phyloP scores from a whole-genome alignment of 768 basidiomycete species.

The Tulasnella sp. region DNA sequence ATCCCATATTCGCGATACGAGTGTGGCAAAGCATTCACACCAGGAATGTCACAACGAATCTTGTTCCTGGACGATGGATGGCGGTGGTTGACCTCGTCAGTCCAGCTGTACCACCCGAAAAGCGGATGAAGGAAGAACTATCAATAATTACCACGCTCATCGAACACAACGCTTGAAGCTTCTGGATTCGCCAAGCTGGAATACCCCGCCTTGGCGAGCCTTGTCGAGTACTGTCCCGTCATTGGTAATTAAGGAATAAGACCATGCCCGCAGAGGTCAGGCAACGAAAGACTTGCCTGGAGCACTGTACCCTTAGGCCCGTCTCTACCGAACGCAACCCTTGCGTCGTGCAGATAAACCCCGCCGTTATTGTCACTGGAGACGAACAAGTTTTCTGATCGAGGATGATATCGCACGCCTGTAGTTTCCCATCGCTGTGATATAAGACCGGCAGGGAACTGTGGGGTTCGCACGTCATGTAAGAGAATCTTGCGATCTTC shows the following conservation, averaged over 20 bases:
- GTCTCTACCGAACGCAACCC: background rate
- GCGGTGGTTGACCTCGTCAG: background rate
- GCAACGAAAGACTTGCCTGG: background rate
- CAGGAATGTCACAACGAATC: conserved; percentile 6
- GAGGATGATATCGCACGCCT: conserved; percentile 9
- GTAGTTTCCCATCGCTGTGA: background rate
- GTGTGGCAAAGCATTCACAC: background rate
- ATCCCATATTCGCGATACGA: no score
- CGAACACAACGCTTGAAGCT: background rate
- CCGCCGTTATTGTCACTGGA: background rate
- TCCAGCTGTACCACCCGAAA: background rate
- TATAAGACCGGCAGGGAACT: background rate
- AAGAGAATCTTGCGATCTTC: background rate
- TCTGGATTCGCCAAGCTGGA: background rate
- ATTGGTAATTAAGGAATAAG: background rate
- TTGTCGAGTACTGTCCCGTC: background rate
- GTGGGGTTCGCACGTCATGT: conserved; percentile 2
- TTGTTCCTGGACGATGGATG: background rate
- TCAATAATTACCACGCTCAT: background rate
- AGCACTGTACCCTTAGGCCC: background rate
- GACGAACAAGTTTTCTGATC: conserved; percentile 2
- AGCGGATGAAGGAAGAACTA: no score
- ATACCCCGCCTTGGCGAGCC: background rate
- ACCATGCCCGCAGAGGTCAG: background rate
- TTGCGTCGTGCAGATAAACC: background rate